phyloP scores from a whole-genome alignment of 805 yeast genomes.

The Candida ulmi region DNA sequence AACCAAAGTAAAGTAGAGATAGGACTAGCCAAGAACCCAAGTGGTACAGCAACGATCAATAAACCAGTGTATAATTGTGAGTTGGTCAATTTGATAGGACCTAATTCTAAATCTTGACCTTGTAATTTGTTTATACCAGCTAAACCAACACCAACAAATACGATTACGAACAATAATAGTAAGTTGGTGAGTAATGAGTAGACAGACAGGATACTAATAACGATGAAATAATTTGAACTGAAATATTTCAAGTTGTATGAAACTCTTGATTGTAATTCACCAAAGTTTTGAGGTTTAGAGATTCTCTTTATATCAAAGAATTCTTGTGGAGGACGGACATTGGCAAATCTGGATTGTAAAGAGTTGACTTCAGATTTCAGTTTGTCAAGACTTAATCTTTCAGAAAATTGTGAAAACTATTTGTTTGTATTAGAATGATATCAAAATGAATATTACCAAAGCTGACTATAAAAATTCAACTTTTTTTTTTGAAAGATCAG shows the following conservation, averaged over 20 bases:
- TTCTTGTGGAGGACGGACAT: constrained; percentile 85
- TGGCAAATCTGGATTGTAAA: constrained; percentile 59
- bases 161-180: constrained; percentile 76
- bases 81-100: constrained; percentile 63
- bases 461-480: no score
- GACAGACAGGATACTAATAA: constrained; percentile 65
- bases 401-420: constrained; percentile 39
- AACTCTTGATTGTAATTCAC: constrained; percentile 86
- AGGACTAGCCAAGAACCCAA: constrained; percentile 86
- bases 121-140: constrained; percentile 71
- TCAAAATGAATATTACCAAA: no score
- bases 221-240: constrained; percentile 76
- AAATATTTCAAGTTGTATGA: constrained; percentile 81
- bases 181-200: constrained; percentile 87
- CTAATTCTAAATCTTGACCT: constrained; percentile 76
- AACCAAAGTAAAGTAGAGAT: constrained; percentile 89
- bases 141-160: constrained; percentile 67
- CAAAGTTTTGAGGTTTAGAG: constrained; percentile 85
- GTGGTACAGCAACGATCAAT: constrained; percentile 68
- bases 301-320: constrained; percentile 87
- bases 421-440: constrained; percentile 7
- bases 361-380: constrained; percentile 43
- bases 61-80: constrained; percentile 83
- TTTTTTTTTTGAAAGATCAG: no score
- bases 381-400: constrained; percentile 44